A percentile compares a stretch with the other conserved stretches of the same genome.
Evolutionary conservation across 2,329 filamentous ascomycete genomes (phyloP).

Genomic region (Pseudovirgaria hyperparasitica): DNA sequence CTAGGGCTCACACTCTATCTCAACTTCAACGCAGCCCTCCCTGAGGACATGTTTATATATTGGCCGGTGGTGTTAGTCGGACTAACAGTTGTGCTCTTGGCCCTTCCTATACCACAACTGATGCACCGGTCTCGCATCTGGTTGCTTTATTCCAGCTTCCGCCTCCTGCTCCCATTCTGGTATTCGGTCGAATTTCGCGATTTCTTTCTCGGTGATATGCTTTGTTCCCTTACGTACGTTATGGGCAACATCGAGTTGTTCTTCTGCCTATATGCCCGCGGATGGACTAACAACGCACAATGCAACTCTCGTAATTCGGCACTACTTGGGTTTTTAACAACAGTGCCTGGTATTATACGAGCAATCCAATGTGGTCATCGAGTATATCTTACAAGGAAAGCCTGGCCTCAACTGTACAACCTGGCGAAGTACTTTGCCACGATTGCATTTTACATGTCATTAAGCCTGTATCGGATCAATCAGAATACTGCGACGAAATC

Average conservation of each 20-base stretch:
- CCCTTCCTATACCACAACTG: slow-evolving; percentile 62
- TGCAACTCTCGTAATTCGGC: slow-evolving; percentile 84
- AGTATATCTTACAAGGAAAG: slow-evolving; percentile 73
- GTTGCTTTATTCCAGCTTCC: slow-evolving; percentile 79
- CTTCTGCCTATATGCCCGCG: slow-evolving; percentile 79
- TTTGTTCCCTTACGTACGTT: slow-evolving; percentile 86
- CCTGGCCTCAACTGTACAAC: slow-evolving; percentile 88
- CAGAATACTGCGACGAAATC: slow-evolving; percentile 45
- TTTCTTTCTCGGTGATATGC: slow-evolving; percentile 96
- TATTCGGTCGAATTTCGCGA: slow-evolving; percentile 95
- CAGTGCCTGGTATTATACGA: slow-evolving; percentile 80
- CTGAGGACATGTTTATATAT: slow-evolving; percentile 61
- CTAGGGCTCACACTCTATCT: slow-evolving; percentile 76
- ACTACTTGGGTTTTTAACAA: slow-evolving; percentile 71
- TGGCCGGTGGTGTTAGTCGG: slow-evolving; percentile 73
- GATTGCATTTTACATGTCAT: slow-evolving; percentile 62
- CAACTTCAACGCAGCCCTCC: slow-evolving; percentile 64
- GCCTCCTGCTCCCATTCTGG: slow-evolving; percentile 31
- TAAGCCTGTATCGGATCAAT: slow-evolving; percentile 75
- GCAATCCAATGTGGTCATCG: slow-evolving; percentile 82
- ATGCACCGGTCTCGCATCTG: slow-evolving; percentile 69
- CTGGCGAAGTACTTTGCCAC: slow-evolving; percentile 83
- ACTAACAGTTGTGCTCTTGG: slow-evolving; percentile 53
- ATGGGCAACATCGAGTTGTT: slow-evolving; percentile 85
- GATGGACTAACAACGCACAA: slow-evolving; percentile 58